phyloP scores from a whole-genome alignment of 495 filamentous ascomycete genomes.

The Letharia columbiana region DNA sequence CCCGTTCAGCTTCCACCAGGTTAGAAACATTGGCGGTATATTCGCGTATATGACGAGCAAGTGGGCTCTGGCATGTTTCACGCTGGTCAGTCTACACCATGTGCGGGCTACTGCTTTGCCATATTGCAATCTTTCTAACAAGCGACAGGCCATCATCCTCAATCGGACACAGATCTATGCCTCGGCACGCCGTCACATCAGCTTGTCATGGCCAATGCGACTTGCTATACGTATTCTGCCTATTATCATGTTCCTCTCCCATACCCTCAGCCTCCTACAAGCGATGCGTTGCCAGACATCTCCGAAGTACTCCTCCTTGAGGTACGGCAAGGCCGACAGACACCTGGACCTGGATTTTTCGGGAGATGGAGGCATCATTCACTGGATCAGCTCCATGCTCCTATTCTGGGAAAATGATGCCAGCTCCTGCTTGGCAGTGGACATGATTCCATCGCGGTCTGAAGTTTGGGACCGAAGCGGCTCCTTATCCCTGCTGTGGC shows the following conservation, averaged over 20 bases:
- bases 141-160: slow-evolving; percentile 57
- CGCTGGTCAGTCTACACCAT: slow-evolving; percentile 45
- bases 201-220: slow-evolving; percentile 61
- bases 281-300: slow-evolving; percentile 91
- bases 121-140: slow-evolving; percentile 16
- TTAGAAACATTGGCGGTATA: slow-evolving; percentile 67
- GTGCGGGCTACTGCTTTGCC: background rate
- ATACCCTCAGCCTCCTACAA: slow-evolving; percentile 62
- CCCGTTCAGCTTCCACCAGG: slow-evolving; percentile 29
- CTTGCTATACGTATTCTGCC: slow-evolving; percentile 65
- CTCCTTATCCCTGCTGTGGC: slow-evolving; percentile 79
- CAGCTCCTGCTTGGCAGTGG: slow-evolving; percentile 60
- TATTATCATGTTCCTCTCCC: slow-evolving; percentile 62
- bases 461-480: slow-evolving; percentile 45
- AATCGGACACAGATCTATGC: slow-evolving; percentile 93
- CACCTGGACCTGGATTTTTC: slow-evolving; percentile 63
- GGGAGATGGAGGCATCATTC: slow-evolving; percentile 57
- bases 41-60: slow-evolving; percentile 88
- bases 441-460: slow-evolving; percentile 46
- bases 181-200: slow-evolving; percentile 68
- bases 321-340: slow-evolving; percentile 63
- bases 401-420: slow-evolving; percentile 60
- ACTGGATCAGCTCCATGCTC: slow-evolving; percentile 57
- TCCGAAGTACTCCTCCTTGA: slow-evolving; percentile 59
- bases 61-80: slow-evolving; percentile 83